Evolutionary conservation across 73 alveolate species (phyloP), one percentile per base, ranked within the genome.

Genomic region (Paramecium tetraurelia): DNA sequence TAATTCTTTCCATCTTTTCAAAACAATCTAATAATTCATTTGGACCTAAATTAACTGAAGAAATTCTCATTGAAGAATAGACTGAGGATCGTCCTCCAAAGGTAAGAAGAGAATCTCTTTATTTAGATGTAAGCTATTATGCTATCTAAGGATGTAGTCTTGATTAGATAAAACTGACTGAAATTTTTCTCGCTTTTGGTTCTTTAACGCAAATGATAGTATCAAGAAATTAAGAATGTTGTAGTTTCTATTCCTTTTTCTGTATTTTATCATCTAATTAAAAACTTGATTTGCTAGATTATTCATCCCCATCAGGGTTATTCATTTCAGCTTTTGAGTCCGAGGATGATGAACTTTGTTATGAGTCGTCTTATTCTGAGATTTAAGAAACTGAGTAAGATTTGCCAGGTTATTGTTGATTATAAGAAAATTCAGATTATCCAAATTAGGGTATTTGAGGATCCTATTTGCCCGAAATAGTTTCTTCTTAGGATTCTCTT

Each of bases 11-110:
- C 86, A 72, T 72, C 11, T 72, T 72, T 27, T 72, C 86, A 36
- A 72, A 72, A 72, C 86, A 72, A 36, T 72, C 86, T 12, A 72
- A 16, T 35, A 72, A 38, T 72, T 72, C 86, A 72, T 72, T 72
- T 35, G 86, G 86, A 22, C 46, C 33, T 72, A 72, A 38, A 38
- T 35, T 72, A 12, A 40, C 57, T 36, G 86, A 72, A 35, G 86
- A 72, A 4, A 36, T 9, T 38, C 86, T 72, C 57, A 72, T 72
- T 72, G 86, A 72, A 35, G 59, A 33, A 38, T 72, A 72, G 3
- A 72, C 59, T 3, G 86, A 72, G 0, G 86, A 72, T 12, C 86
- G 40, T 36, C 59, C 59, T 36, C 86, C 86, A 72, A 72, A 72
- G n/a, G 86, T 72, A 20, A 72, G 59, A 5, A 72, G 18, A n/a